Conservation (phyloP, 345 rosid species). For the Brassica nigra region DNA sequence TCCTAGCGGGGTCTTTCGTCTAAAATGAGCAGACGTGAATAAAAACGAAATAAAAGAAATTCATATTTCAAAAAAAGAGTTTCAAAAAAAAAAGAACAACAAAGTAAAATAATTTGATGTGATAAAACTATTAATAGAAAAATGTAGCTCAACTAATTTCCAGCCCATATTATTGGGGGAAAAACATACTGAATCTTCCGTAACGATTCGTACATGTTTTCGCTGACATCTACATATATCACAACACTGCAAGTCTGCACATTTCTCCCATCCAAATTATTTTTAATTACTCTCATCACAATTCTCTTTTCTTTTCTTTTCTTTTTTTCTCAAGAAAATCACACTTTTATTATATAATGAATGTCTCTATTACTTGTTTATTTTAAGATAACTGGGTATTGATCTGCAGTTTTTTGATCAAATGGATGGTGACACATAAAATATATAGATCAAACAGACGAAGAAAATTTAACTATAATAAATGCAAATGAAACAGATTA, state of each 20-base stretch:
- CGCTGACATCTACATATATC: slow-evolving; percentile 19
- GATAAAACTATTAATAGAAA: not conserved
- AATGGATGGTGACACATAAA: no score
- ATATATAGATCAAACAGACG: no score
- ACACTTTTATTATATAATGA: no score
- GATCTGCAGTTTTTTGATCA: not conserved
- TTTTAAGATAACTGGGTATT: not conserved
- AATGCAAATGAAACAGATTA: no score
- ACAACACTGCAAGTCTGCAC: slow-evolving; percentile 21
- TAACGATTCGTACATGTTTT: slow-evolving; percentile 40
- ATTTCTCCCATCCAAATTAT: not conserved
- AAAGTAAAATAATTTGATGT: not conserved
- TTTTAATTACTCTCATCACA: not conserved
- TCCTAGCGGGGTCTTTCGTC: not conserved
- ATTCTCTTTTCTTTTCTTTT: no score
- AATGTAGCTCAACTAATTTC: not conserved
- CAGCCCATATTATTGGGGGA: slow-evolving; percentile 5
- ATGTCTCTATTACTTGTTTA: no score
- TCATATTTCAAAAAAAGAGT: no score
- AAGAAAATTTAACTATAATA: no score
- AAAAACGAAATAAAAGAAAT: no score
- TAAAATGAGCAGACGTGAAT: not conserved
- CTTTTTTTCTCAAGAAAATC: no score
- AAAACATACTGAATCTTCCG: slow-evolving; percentile 34
- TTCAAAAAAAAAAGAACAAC: not conserved